phyloP scores from a whole-genome alignment of 768 basidiomycete species.

The Phaffia tasmanica region DNA sequence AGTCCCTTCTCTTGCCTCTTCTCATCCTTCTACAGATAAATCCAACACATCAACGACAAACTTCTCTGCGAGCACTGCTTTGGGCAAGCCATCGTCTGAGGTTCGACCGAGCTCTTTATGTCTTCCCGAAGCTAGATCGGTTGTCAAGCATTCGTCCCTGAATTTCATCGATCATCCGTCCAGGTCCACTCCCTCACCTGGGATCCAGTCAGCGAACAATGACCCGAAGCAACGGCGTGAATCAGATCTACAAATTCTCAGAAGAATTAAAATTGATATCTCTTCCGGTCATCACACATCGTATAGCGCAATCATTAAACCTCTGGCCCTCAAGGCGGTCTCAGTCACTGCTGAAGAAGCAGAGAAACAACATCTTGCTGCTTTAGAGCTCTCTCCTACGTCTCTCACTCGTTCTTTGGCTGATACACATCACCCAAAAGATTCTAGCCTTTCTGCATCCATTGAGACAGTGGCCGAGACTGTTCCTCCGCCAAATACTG shows the following conservation, averaged over 20 bases:
- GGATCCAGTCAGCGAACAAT: neutral
- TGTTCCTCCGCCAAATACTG: no score
- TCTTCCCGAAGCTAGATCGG: no score
- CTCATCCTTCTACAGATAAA: no score
- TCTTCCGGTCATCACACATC: neutral
- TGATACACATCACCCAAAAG: no score
- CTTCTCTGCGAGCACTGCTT: no score
- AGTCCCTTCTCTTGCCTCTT: no score
- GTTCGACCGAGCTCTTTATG: no score
- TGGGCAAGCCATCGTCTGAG: no score
- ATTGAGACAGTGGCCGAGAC: no score
- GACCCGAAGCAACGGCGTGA: neutral
- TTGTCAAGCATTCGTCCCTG: neutral
- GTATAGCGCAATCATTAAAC: conserved; percentile 21
- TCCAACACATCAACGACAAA: no score
- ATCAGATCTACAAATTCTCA: conserved; percentile 6
- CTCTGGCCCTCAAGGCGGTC: conserved; percentile 13
- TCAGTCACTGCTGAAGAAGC: conserved; percentile 11
- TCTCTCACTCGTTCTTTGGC: no score
- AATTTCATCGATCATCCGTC: neutral
- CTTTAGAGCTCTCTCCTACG: neutral
- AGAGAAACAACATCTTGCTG: neutral
- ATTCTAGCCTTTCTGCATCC: no score
- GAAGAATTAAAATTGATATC: conserved; percentile 2
- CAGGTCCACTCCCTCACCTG: neutral